Evolutionary conservation across 495 filamentous ascomycete genomes (phyloP).

Genomic region (Penicillium canariense): DNA sequence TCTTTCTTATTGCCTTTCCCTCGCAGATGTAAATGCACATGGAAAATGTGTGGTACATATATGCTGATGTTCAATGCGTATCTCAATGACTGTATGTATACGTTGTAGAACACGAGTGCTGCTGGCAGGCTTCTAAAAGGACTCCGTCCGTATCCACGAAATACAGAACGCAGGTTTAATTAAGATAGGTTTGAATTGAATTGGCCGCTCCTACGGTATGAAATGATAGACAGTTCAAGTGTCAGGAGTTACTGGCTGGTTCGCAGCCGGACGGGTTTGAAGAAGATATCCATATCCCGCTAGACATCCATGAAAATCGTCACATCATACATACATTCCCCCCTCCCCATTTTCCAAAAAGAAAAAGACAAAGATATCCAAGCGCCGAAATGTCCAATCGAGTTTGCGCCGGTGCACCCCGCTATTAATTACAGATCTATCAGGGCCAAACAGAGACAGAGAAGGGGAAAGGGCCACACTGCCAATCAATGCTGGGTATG

Average conservation of each 20-base stretch:
- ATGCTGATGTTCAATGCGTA: not conserved
- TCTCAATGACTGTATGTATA: not conserved
- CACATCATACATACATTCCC: constrained; percentile 3
- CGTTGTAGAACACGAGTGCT: not conserved
- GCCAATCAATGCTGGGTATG: too few relatives aligned
- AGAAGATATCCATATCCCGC: not conserved
- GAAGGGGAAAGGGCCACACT: not conserved
- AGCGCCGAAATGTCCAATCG: constrained; percentile 3
- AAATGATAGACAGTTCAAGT: not conserved
- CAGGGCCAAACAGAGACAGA: not conserved
- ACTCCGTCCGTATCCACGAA: not conserved
- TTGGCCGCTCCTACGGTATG: not conserved
- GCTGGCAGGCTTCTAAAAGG: not conserved
- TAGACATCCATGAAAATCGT: not conserved
- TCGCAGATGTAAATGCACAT: not conserved
- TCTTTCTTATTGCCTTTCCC: constrained; percentile 1
- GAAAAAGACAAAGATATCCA: not conserved
- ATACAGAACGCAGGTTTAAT: not conserved
- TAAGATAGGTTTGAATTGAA: not conserved
- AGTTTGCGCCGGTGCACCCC: not conserved
- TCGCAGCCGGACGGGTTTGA: not conserved
- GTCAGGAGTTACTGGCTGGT: not conserved
- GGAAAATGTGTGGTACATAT: not conserved
- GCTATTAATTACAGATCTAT: constrained; percentile 1
- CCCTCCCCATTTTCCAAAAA: not conserved